A percentile compares a stretch with the other conserved stretches of the same genome.
These are phyloP conservation scores for Paramecium octaurelia DNA, from an alignment of 73 alveolate genomes.

Conservation along the genomic window DNA sequence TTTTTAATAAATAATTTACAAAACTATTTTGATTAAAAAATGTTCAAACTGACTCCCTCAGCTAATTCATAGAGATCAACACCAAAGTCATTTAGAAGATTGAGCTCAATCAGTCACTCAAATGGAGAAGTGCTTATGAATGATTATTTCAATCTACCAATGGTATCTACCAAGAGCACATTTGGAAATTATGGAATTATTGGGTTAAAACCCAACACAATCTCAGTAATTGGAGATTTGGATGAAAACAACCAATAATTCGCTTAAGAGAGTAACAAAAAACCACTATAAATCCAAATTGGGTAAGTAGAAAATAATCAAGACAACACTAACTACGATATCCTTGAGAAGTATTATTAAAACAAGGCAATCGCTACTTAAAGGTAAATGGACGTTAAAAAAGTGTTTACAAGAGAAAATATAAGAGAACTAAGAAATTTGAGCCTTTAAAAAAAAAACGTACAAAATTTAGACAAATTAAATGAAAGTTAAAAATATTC, in stretches of 20 bases:
- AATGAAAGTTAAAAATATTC: background rate
- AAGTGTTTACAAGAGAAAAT: background rate
- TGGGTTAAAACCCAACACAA: background rate
- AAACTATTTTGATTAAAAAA: background rate
- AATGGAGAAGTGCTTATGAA: background rate
- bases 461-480: background rate
- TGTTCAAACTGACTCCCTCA: background rate
- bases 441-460: background rate
- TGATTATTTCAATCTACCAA: background rate
- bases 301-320: background rate
- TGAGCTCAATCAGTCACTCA: background rate
- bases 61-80: background rate
- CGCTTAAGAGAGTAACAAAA: background rate
- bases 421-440: background rate
- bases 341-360: background rate
- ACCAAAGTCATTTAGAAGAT: background rate
- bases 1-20: background rate
- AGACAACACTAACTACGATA: background rate
- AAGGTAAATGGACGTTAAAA: background rate
- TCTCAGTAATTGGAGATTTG: background rate
- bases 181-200: background rate
- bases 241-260: background rate
- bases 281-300: background rate
- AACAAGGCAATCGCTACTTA: background rate
- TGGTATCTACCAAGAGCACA: background rate